Evolutionary conservation across 768 basidiomycete species (phyloP).

Genomic region (Rhizopogon rudus): DNA sequence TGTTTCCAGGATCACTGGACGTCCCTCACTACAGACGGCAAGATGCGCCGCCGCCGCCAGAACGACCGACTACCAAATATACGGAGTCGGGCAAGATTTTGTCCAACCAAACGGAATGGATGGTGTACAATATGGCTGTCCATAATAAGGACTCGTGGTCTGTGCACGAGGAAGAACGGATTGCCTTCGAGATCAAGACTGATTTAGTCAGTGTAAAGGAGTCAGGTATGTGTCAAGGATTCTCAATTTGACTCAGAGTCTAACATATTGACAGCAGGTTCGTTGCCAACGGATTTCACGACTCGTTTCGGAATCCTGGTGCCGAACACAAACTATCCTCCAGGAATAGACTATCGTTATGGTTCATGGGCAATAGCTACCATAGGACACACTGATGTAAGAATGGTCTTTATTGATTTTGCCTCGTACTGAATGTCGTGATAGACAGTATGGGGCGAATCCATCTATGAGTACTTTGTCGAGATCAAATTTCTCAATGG

Average conservation of each 20-base stretch:
- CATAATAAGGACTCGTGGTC: slow-evolving; percentile 9
- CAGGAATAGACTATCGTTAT: slow-evolving; percentile 5
- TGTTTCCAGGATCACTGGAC: too few species aligned
- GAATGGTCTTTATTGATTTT: background rate
- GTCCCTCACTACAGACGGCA: too few species aligned
- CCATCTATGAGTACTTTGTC: slow-evolving; percentile 15
- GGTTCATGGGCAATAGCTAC: background rate
- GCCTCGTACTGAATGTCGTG: background rate
- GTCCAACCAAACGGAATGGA: background rate
- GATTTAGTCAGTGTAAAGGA: background rate
- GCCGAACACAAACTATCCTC: slow-evolving; percentile 19
- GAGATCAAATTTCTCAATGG: slow-evolving; percentile 12
- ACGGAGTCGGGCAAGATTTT: too few species aligned
- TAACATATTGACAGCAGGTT: background rate
- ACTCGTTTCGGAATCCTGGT: slow-evolving; percentile 11
- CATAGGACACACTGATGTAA: background rate
- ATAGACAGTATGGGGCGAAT: slow-evolving; percentile 2
- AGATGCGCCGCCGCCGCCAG: too few species aligned
- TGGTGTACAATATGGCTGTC: background rate
- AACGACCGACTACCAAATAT: too few species aligned
- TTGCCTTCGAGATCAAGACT: slow-evolving; percentile 9
- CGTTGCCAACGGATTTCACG: background rate
- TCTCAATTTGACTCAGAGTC: background rate
- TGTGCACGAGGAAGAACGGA: slow-evolving; percentile 13
- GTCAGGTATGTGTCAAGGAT: background rate